These are phyloP conservation scores for Neofusicoccum umdonicola DNA, from an alignment of 2,329 filamentous ascomycete genomes.

Conservation along the genomic window DNA sequence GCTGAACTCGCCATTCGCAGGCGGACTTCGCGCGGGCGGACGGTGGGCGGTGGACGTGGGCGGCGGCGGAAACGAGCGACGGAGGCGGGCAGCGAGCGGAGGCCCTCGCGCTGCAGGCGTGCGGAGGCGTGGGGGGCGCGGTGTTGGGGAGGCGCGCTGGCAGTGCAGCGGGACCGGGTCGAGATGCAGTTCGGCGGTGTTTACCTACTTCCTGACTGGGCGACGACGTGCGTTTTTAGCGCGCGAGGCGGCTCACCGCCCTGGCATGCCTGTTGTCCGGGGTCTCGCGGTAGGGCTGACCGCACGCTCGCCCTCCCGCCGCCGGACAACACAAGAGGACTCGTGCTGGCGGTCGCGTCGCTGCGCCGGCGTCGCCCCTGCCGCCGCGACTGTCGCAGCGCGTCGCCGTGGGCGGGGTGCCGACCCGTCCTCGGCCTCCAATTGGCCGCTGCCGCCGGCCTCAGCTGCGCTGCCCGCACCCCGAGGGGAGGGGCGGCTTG, in stretches of 20 bases:
- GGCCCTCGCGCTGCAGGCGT: slow-evolving; percentile 1
- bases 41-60: background rate
- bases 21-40: background rate
- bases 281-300: background rate
- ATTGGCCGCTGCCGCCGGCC: background rate
- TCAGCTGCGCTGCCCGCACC: background rate
- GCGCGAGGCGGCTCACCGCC: slow-evolving; percentile 1
- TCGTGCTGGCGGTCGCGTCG: background rate
- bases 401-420: background rate
- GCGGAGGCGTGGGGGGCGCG: background rate
- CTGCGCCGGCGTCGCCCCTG: background rate
- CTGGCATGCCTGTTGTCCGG: background rate
- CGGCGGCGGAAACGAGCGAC: background rate
- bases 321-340: background rate
- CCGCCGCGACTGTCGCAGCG: background rate
- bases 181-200: slow-evolving; percentile 5
- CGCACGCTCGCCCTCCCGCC: background rate
- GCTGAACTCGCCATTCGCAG: slow-evolving; percentile 5
- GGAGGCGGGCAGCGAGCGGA: slow-evolving; percentile 1
- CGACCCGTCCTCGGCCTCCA: background rate
- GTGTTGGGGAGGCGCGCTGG: background rate
- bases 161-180: slow-evolving; percentile 4
- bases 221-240: background rate
- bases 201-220: slow-evolving; percentile 16
- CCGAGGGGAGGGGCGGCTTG: background rate